phyloP scores from a whole-genome alignment of 495 filamentous ascomycete genomes.

The Podospora appendiculata region DNA sequence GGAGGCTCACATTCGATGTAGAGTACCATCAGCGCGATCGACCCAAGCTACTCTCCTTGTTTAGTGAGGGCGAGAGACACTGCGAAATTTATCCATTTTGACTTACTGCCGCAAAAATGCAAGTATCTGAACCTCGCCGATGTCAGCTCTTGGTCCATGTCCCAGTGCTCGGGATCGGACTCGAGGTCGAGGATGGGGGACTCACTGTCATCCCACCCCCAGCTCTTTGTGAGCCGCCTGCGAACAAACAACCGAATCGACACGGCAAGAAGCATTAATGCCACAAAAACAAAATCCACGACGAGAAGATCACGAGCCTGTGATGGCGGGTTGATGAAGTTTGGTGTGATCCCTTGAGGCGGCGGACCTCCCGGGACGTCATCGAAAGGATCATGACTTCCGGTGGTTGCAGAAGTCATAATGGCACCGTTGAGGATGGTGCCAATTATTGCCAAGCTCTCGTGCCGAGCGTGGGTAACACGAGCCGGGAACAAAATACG shows the following conservation, averaged over 20 bases:
- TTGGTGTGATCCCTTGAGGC: not conserved
- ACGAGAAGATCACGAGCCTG: not conserved
- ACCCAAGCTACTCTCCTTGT: not conserved
- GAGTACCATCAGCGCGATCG: not conserved
- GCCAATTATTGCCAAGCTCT: no score
- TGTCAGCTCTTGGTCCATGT: not conserved
- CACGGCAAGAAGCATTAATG: not conserved
- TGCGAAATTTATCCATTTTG: not conserved
- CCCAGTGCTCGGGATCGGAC: not conserved
- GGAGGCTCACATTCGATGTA: not conserved
- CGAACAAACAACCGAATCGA: not conserved
- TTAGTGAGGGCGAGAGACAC: not conserved
- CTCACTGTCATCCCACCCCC: not conserved
- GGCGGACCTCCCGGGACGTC: not conserved
- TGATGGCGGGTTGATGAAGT: not conserved
- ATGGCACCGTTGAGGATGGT: no score
- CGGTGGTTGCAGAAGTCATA: no score
- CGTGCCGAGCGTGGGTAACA: no score
- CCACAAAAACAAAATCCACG: not conserved
- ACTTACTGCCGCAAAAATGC: not conserved
- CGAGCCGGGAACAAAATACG: no score
- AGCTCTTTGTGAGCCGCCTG: not conserved
- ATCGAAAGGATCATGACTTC: not conserved
- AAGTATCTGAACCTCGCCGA: not conserved
- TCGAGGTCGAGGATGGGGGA: not conserved